These are phyloP conservation scores for apple (Malus domestica) DNA, from an alignment of 306 rosid genomes.

Conservation along the genomic window ASM211411v1 NC_041798.1:18127001-18127500, in stretches of 20 bases:
- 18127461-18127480: background rate
- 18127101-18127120: slow-evolving; percentile 10
- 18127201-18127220: slow-evolving; percentile 62
- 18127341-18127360: background rate
- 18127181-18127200: slow-evolving; percentile 88
- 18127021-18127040: background rate
- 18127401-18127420: background rate
- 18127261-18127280: slow-evolving; percentile 1
- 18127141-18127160: slow-evolving; percentile 56
- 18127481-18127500: background rate
- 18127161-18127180: slow-evolving; percentile 73
- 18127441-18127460: background rate
- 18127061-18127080: slow-evolving; percentile 6
- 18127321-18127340: background rate
- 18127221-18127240: slow-evolving; percentile 88
- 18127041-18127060: background rate
- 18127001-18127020: slow-evolving; percentile 40
- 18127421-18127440: background rate
- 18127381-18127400: background rate
- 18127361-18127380: too few species aligned
- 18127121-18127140: slow-evolving; percentile 63
- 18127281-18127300: background rate
- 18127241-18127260: slow-evolving; percentile 23
- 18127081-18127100: background rate
- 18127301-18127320: background rate